A percentile compares a stretch with the other conserved stretches of the same genome.
Evolutionary conservation across 2,329 filamentous ascomycete species (phyloP).

Genomic region (Pseudohalonectria lignicola): DNA sequence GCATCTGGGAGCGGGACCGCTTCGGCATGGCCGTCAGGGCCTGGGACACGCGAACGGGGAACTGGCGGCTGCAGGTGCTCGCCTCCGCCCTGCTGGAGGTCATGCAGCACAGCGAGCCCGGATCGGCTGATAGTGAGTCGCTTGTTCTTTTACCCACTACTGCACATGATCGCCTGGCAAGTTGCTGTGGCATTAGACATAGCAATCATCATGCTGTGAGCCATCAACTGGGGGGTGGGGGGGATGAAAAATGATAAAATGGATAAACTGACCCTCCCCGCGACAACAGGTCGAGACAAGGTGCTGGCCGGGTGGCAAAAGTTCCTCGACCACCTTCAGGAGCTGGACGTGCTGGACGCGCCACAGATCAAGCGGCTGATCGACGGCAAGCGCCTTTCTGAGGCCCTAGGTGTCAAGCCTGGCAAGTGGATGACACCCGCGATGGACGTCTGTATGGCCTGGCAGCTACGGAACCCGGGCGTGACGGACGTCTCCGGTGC

Average conservation of each 20-base stretch:
- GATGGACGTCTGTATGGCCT: constrained; percentile 69
- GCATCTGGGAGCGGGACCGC: constrained; percentile 43
- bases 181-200: no score
- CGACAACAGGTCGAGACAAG: constrained; percentile 19
- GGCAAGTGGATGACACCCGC: constrained; percentile 79
- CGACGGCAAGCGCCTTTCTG: constrained; percentile 64
- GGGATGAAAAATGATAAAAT: neutral
- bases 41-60: constrained; percentile 52
- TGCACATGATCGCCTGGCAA: no score
- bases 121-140: constrained; percentile 6
- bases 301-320: constrained; percentile 39
- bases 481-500: constrained; percentile 46
- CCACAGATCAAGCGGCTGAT: constrained; percentile 51
- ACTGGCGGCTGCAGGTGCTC: constrained; percentile 63
- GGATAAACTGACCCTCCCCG: neutral
- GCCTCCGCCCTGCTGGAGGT: constrained; percentile 58
- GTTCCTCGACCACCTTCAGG: constrained; percentile 43
- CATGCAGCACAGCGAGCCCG: constrained; percentile 19
- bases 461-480: constrained; percentile 76
- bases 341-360: constrained; percentile 45
- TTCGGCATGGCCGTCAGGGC: constrained; percentile 64
- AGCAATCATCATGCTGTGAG: no score
- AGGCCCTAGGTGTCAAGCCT: constrained; percentile 56
- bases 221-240: no score
- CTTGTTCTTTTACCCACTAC: no score